Evolutionary conservation across 345 rosid genomes (phyloP).

Genomic region (Atalantia buxifolia): DNA sequence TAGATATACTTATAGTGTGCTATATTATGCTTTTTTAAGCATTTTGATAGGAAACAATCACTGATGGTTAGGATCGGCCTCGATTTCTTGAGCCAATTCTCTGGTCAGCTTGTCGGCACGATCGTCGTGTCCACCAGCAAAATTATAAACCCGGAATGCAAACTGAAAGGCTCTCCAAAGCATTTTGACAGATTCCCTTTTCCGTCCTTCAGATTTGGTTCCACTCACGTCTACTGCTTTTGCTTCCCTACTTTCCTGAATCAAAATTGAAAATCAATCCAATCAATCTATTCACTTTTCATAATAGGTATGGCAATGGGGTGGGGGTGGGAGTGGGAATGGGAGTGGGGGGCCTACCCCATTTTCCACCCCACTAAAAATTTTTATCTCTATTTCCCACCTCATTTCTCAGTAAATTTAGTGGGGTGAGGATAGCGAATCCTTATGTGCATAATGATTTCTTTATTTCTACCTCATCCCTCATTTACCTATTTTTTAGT

Average conservation of each 20-base stretch:
- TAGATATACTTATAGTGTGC: not conserved
- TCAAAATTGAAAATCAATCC: not conserved
- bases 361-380: too few relatives aligned
- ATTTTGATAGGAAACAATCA: conserved; percentile 7
- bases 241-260: conserved; percentile 65
- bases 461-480: too few relatives aligned
- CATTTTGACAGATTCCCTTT: conserved; percentile 39
- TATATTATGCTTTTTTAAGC: not conserved
- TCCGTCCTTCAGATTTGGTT: conserved; percentile 30
- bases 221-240: conserved; percentile 33
- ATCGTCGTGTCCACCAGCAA: conserved; percentile 89
- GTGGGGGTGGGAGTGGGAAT: too few relatives aligned
- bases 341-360: too few relatives aligned
- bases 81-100: conserved; percentile 81
- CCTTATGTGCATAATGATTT: too few relatives aligned
- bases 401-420: too few relatives aligned
- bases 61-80: conserved; percentile 48
- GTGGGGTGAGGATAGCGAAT: too few relatives aligned
- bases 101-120: conserved; percentile 70
- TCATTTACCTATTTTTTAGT: too few relatives aligned
- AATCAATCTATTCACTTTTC: not conserved
- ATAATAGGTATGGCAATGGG: too few relatives aligned
- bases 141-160: conserved; percentile 73
- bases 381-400: too few relatives aligned
- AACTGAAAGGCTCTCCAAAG: conserved; percentile 90